Base-by-base conservation (phyloP, 306 rosid genomes). In the Dalbergia cultrata region DNA sequence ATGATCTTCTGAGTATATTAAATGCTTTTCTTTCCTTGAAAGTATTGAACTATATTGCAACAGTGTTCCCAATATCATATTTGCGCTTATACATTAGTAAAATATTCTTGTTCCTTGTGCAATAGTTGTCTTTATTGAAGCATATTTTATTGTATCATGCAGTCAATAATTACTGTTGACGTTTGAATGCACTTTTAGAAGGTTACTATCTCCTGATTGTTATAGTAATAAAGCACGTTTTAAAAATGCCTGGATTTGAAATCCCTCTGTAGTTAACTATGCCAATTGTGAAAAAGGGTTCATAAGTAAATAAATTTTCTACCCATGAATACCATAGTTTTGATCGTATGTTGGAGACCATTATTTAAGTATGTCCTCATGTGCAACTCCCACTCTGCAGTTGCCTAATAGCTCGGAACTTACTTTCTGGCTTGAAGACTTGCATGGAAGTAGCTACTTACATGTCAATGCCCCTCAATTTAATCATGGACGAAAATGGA, bases 371-470 rank as follows among this genome's bases (percentile, higher is more conserved):
- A 52, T 83, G 74, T 53, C n/a, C 81, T 75, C 41, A 74, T 72
- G 13, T 64, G 58, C 47, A 45, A 70, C 61, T 47, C 76, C 71
- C 70, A 19, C 67, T 84, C 22, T 90, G 85, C 90, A 95, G 99
- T 80, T 93, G 99, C 83, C 99, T 93, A 73, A 91, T 93, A 86
- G 85, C 89, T 13, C 85, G 90, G 54, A 92, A 88, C 89, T 90
- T 95, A 64, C 95, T 95, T 84, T 77, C 90, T 89, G 95, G 94
- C 62, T 86, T 95, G 81, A 93, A 83, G 88, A 95, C 95, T 76
- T 95, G 99, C 89, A 34, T 63, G 67, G 97, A 95, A 83, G 92
- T 95, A 79, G 92, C 85, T 41, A 75, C 18, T 26, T 95, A 92
- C 87, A 93, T 95, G 95, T 90, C 90, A 79, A 62, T 81, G 80